Conservation (phyloP, 257 asterid genomes). For the Capsicum rhomboideum region DNA sequence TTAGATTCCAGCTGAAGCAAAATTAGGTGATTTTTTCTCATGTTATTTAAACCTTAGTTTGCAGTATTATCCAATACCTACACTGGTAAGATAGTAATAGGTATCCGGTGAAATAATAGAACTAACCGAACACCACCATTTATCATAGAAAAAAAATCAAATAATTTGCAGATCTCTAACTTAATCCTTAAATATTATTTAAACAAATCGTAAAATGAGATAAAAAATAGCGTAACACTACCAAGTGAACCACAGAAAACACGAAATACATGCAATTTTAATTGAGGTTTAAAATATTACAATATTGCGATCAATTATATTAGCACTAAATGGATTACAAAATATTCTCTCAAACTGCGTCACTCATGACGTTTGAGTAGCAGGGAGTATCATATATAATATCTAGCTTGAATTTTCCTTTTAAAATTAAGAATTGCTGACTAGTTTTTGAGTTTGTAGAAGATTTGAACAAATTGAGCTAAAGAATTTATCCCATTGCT, state of each 20-base stretch:
- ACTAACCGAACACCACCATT: too few relatives aligned
- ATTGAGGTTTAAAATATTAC: neutral
- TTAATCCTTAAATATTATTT: neutral
- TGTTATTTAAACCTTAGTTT: too few relatives aligned
- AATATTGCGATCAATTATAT: neutral
- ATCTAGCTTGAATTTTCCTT: neutral
- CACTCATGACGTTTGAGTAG: neutral
- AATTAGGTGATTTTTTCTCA: too few relatives aligned
- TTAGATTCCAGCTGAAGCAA: too few relatives aligned
- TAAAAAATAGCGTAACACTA: neutral
- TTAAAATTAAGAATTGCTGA: neutral
- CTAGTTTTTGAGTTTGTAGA: too few relatives aligned
- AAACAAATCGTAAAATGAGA: neutral
- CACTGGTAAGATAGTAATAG: too few relatives aligned
- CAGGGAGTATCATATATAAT: too few relatives aligned
- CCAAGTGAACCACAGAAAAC: neutral
- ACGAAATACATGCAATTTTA: neutral
- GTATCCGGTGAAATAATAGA: too few relatives aligned
- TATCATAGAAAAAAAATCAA: too few relatives aligned
- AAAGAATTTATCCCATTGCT: too few relatives aligned
- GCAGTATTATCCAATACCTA: too few relatives aligned
- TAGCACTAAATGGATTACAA: neutral
- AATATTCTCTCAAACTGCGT: neutral
- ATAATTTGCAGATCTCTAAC: neutral
- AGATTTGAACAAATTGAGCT: too few relatives aligned